Evolutionary conservation across 1,284 basidiomycete genomes (phyloP), one percentile per base, ranked within the genome.

Genomic region (Irpex sp.): DNA sequence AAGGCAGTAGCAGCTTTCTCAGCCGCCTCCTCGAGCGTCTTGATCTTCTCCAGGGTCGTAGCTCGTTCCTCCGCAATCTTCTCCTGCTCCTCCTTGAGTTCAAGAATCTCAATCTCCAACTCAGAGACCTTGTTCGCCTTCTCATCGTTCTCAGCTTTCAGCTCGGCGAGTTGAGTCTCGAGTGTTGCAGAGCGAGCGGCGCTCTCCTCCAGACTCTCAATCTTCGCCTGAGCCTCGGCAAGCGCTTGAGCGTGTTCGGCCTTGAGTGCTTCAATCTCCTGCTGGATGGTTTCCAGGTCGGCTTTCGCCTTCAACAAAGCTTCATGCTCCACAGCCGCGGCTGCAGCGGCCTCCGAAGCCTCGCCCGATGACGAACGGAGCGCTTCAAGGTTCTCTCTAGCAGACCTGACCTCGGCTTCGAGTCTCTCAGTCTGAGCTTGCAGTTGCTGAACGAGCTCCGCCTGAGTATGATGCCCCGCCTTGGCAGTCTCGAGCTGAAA

Each of bases 21-120:
- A 9, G 88, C 73, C 60, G 87, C 80, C 46, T 76, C 77, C 70
- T 90, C 85, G 55, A 90, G 71, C 8, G 69, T 68, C 67, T 82
- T 80, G 55, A 90, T 75, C 55, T 76, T 81, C n/a, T 74, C 71
- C 54, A 81, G 69, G 7, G 80, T 74, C 67, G 79, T 77, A 51
- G 76, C 77, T 58, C 81, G 82, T 51, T 83, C 82, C 61, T 90
- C 89, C 66, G 88, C 86, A 3, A 79, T 77, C 39, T 79, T 78
- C 66, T 94, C 91, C 66, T 88, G 83, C 26, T 79, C 79, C 68
- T 92, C 90, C 72, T 84, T 90, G 63, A 90, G 73, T 75, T 94
- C 93, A 60, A 94, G 78, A 43, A 93, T 81, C 70, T 93, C 89
- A 55, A 91, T 77, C 75, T 95, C 90, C 11, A 94, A 80, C 66